Conservation (phyloP, 1,284 basidiomycete genomes). For the Tylopilus sp. region DNA sequence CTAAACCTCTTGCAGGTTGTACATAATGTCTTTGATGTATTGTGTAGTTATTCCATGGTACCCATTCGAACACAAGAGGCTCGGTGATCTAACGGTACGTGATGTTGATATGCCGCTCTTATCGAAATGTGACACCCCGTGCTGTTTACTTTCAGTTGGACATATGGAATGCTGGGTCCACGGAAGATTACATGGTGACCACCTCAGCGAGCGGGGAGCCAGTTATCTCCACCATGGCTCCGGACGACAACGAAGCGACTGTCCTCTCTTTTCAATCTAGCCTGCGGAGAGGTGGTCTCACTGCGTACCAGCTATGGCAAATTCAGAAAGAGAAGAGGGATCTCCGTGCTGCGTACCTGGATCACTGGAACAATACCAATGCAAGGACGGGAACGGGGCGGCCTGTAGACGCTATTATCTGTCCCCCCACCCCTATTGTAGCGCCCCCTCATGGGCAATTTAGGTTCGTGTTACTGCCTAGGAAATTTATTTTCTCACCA, state of each 20-base stretch:
- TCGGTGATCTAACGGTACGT: constrained; percentile 39
- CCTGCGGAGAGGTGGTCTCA: constrained; percentile 27
- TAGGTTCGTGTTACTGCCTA: constrained; percentile 35
- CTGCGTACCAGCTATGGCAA: constrained; percentile 59
- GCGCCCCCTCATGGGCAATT: constrained; percentile 57
- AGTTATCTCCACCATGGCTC: constrained; percentile 48
- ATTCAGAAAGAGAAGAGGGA: constrained; percentile 46
- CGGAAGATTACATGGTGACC: constrained; percentile 44
- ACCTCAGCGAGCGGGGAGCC: constrained; percentile 50
- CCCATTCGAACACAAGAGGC: constrained; percentile 44
- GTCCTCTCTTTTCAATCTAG: constrained; percentile 21
- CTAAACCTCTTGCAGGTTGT: background rate
- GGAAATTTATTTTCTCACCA: background rate
- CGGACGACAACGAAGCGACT: constrained; percentile 25
- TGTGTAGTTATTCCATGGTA: constrained; percentile 40
- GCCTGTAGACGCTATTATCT: constrained; percentile 64
- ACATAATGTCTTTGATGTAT: background rate
- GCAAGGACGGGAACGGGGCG: constrained; percentile 55
- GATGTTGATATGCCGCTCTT: background rate
- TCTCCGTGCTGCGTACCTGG: constrained; percentile 50
- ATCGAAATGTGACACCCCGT: background rate
- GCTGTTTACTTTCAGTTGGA: constrained; percentile 28
- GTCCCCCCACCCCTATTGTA: constrained; percentile 51
- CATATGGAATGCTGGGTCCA: constrained; percentile 45
- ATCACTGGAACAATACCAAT: constrained; percentile 56